phyloP scores from a whole-genome alignment of 441 rosid species.

The Erysimum cheiri region DNA sequence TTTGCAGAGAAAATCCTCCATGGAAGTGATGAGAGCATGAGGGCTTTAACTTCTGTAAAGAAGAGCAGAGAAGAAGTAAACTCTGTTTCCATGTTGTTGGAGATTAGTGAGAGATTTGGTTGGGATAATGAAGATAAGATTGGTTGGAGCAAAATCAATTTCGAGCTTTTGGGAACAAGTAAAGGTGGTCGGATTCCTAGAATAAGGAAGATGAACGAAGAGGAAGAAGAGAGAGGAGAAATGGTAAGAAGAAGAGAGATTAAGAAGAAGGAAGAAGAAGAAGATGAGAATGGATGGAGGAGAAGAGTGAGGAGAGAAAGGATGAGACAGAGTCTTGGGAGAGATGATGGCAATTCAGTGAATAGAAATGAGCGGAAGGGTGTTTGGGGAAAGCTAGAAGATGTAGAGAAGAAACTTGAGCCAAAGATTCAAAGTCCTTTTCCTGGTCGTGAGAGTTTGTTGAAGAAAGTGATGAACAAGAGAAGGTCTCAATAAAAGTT shows the following conservation, averaged over 20 bases:
- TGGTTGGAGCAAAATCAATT: slow-evolving; percentile 70
- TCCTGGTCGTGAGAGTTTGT: slow-evolving; percentile 70
- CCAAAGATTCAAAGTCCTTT: slow-evolving; percentile 52
- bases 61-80: slow-evolving; percentile 31
- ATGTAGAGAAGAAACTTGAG: slow-evolving; percentile 30
- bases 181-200: slow-evolving; percentile 81
- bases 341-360: slow-evolving; percentile 35
- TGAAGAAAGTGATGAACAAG: slow-evolving; percentile 54
- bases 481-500: slow-evolving; percentile 30
- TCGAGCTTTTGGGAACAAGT: slow-evolving; percentile 77
- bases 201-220: slow-evolving; percentile 17
- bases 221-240: slow-evolving; percentile 28
- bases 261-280: slow-evolving; percentile 36
- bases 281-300: slow-evolving; percentile 49
- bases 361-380: slow-evolving; percentile 32
- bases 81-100: slow-evolving; percentile 62
- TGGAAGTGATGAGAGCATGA: slow-evolving; percentile 53
- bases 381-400: slow-evolving; percentile 26
- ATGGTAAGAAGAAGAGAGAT: slow-evolving; percentile 33
- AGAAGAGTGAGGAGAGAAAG: slow-evolving; percentile 46
- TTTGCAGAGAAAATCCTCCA: slow-evolving; percentile 57
- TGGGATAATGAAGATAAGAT: slow-evolving; percentile 77
- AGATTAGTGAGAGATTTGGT: slow-evolving; percentile 76
- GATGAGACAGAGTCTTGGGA: slow-evolving; percentile 36
- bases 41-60: slow-evolving; percentile 1